Base-by-base conservation (phyloP, 2,329 filamentous ascomycete genomes). In the Pyrenophora seminiperda region DNA sequence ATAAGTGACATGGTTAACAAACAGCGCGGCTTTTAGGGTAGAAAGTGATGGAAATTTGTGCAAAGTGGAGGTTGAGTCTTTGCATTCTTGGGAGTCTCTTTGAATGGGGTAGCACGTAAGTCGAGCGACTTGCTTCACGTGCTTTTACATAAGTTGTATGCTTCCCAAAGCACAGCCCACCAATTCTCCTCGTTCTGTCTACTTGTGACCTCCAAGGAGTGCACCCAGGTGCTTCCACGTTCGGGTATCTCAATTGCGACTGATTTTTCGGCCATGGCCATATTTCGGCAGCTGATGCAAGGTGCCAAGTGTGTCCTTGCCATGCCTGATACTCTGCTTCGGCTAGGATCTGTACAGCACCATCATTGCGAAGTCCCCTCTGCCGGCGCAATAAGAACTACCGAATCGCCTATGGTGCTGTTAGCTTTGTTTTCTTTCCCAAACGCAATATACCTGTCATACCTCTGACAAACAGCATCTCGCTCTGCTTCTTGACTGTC, bases 391-490 rank as follows among this genome's bases (percentile, higher is more conserved):
- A 80, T 79, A 44, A 80, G 66, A 29, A 80, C 77, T 10, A 80
- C 78, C 9, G 77, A 79, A 59, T 80, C 78, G 41, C 77, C 77
- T 79, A 47, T 7, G 3, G 1, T 7, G 13, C 17, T 13, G 24
- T 58, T 32, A 53, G 48, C 42, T 51, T 33, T 13, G 7, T 10
- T n/a, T 20, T 9, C 27, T 22, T 13, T 22, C 3, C 11, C 1
- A 4, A 30, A 1, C 13, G 15, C 3, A 4, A 10, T 41, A 4
- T 11, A 7, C 18, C 20, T 18, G 7, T 29, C 57, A 56, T 77
- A 93, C 92, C 93, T 89, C 94, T 82, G 50, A 99, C 93, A 73
- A 99, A 99, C 15, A 99, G 79, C 94, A 99, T 99, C 73, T 97
- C 94, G 34, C 91, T 95, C 75, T 97, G 95, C 77, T 96, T 96